phyloP scores from a whole-genome alignment of 2,329 filamentous ascomycete species.

The Neonectria hederae region DNA sequence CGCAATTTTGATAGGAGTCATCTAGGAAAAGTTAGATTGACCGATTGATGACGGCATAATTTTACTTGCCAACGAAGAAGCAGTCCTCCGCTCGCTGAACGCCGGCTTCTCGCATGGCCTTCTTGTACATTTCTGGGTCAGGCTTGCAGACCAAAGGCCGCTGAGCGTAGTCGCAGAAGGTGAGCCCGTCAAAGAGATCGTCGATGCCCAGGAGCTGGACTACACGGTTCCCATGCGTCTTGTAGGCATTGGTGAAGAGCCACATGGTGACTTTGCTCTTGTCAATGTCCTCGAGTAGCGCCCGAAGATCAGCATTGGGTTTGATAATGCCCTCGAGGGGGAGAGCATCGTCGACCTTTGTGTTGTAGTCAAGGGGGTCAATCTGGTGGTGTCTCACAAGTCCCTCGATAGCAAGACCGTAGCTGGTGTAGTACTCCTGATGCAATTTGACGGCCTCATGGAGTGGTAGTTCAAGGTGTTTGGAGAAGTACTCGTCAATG shows the following conservation, averaged over 20 bases:
- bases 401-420: constrained; percentile 96
- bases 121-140: constrained; percentile 80
- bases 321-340: constrained; percentile 86
- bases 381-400: constrained; percentile 94
- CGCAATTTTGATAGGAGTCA: constrained; percentile 86
- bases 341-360: constrained; percentile 92
- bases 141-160: constrained; percentile 88
- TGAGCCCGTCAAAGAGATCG: constrained; percentile 92
- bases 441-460: constrained; percentile 89
- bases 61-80: constrained; percentile 86
- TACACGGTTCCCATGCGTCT: constrained; percentile 86
- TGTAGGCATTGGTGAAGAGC: constrained; percentile 96
- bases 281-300: constrained; percentile 84
- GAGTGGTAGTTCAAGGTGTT: constrained; percentile 76
- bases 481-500: constrained; percentile 72
- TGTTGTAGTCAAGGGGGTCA: constrained; percentile 93
- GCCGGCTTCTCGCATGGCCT: constrained; percentile 87
- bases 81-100: constrained; percentile 75
- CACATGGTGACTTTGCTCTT: constrained; percentile 84
- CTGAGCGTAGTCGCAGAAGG: constrained; percentile 87
- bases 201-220: constrained; percentile 83
- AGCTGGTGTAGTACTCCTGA: constrained; percentile 91
- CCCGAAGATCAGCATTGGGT: constrained; percentile 77
- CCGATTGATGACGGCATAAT: background rate
- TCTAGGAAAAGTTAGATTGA: constrained; percentile 60